Evolutionary conservation across 2,329 filamentous ascomycete species (phyloP).

Genomic region (Fusarium heterosporum): DNA sequence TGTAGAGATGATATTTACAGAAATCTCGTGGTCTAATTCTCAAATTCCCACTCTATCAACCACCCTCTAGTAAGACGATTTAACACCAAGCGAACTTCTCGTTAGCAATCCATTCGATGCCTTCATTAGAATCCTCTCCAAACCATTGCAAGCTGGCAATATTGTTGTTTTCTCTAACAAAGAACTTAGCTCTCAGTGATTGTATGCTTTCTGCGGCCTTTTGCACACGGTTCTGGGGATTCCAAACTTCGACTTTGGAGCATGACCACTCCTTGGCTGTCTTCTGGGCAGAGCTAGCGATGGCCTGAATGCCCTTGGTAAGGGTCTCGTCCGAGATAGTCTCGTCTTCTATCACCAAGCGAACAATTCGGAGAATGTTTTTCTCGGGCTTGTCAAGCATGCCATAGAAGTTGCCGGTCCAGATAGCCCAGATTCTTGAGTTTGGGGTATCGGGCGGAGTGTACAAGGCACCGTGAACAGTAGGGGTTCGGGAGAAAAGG

Average conservation of each 20-base stretch:
- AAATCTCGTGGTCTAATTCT: slow-evolving; percentile 31
- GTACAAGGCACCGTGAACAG: slow-evolving; percentile 77
- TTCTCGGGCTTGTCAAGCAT: slow-evolving; percentile 64
- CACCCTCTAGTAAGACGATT: background rate
- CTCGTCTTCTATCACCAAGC: slow-evolving; percentile 73
- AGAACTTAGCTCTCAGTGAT: slow-evolving; percentile 62
- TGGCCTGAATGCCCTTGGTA: slow-evolving; percentile 65
- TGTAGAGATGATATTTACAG: slow-evolving; percentile 31
- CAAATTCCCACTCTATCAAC: background rate
- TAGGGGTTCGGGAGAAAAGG: slow-evolving; percentile 67
- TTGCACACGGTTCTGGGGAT: slow-evolving; percentile 70
- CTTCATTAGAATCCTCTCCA: slow-evolving; percentile 61
- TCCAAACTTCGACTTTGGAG: slow-evolving; percentile 83
- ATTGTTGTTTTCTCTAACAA: slow-evolving; percentile 72
- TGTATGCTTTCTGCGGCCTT: slow-evolving; percentile 58
- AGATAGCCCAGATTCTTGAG: slow-evolving; percentile 78
- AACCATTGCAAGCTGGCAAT: slow-evolving; percentile 81
- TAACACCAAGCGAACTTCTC: slow-evolving; percentile 86
- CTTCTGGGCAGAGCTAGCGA: slow-evolving; percentile 74
- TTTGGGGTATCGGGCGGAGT: slow-evolving; percentile 58
- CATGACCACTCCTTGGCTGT: slow-evolving; percentile 80
- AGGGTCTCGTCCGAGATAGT: slow-evolving; percentile 57
- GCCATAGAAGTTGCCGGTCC: slow-evolving; percentile 75
- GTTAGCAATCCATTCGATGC: slow-evolving; percentile 78
- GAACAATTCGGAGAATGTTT: slow-evolving; percentile 77